Conservation (phyloP, 1,139 yeast species). For the Scheffersomyces titani region DNA sequence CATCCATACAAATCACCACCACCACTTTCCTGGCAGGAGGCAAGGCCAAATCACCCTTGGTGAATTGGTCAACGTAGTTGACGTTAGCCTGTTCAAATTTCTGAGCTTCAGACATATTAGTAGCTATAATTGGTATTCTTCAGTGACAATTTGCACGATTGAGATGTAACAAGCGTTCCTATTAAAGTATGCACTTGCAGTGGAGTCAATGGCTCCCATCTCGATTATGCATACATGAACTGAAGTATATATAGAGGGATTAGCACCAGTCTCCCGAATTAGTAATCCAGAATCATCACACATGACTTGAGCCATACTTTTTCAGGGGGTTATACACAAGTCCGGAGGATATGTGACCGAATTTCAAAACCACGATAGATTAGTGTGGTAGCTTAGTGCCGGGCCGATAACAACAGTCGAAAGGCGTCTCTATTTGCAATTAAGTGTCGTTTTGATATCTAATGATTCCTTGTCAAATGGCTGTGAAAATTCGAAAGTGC, state of each 20-base stretch:
- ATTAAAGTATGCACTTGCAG: not conserved
- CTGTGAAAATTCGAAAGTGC: not conserved
- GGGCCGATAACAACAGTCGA: not conserved
- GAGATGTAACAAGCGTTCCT: not conserved
- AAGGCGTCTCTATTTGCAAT: not conserved
- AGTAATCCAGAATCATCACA: not conserved
- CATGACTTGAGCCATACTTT: not conserved
- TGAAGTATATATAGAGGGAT: not conserved
- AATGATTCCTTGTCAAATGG: not conserved
- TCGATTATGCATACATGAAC: not conserved
- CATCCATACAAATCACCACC: conserved; percentile 47
- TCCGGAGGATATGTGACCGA: not conserved
- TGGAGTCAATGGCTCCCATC: not conserved
- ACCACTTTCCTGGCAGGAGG: conserved; percentile 40
- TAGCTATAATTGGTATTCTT: not conserved
- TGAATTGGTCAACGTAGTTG: conserved; percentile 20
- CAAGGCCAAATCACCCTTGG: conserved; percentile 28
- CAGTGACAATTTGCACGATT: not conserved
- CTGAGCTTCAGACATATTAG: conserved; percentile 23
- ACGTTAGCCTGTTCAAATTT: conserved; percentile 25
- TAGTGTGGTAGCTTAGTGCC: not conserved
- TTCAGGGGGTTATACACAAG: not conserved
- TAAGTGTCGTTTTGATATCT: not conserved
- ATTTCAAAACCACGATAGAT: not conserved
- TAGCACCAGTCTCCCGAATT: not conserved